Conservation (phyloP, 805 yeast genomes). For the Metschnikowia chrysomelidarum region DNA sequence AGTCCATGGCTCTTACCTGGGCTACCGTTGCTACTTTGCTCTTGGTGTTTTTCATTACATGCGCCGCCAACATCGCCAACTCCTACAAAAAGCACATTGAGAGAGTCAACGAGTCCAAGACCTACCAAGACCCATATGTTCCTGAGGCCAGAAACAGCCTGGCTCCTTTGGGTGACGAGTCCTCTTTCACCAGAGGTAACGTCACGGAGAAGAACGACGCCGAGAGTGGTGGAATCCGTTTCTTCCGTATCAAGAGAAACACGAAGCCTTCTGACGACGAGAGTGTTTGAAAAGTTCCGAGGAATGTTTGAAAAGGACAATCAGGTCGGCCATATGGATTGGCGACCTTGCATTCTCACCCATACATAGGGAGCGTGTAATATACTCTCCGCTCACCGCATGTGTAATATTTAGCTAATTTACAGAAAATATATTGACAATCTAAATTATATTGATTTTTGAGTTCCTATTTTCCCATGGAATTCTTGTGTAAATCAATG, state of each 20-base stretch:
- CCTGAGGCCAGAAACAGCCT: constrained; percentile 18
- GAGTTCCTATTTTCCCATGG: no score
- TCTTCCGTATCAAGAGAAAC: constrained; percentile 68
- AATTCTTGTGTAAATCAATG: no score
- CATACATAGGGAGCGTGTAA: constrained; percentile 1
- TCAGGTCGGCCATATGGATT: neutral
- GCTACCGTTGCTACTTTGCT: constrained; percentile 57
- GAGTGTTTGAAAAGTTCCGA: constrained; percentile 35
- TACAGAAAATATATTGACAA: constrained; percentile 6
- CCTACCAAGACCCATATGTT: constrained; percentile 22
- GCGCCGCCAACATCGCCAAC: constrained; percentile 47
- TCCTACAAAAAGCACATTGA: constrained; percentile 53
- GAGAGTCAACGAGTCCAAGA: constrained; percentile 28
- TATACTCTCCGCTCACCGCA: neutral
- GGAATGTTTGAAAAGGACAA: neutral
- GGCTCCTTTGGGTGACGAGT: constrained; percentile 34
- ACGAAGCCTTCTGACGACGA: constrained; percentile 44
- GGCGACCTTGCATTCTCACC: neutral
- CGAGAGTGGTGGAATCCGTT: constrained; percentile 59
- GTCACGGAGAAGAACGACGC: constrained; percentile 40
- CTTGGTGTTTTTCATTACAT: constrained; percentile 50
- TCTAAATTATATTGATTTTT: no score
- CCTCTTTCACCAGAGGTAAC: constrained; percentile 42
- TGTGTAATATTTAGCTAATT: constrained; percentile 10
- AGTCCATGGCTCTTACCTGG: constrained; percentile 66